Conservation (phyloP, 345 rosid species). For the Diplotaxis tenuifolia region DNA sequence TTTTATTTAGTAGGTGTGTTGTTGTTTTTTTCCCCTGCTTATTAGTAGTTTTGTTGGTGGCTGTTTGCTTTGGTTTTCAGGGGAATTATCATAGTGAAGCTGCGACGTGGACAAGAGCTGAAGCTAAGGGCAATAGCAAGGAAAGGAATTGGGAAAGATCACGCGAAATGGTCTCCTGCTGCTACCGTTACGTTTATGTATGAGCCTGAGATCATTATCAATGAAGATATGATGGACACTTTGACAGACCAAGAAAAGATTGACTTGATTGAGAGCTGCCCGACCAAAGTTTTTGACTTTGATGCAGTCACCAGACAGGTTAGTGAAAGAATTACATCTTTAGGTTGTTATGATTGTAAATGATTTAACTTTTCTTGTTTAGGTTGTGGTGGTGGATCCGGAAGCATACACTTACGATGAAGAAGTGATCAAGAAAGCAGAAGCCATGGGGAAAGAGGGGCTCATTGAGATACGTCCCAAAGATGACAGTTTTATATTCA, state of each 20-base stretch:
- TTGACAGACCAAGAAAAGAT: constrained; percentile 69
- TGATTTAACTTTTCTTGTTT: constrained; percentile 3
- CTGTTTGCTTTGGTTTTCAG: constrained; percentile 38
- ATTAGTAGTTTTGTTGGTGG: not conserved
- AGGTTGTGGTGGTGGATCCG: constrained; percentile 82
- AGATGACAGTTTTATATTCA: constrained; percentile 85
- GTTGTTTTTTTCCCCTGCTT: not conserved
- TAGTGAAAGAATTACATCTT: no score
- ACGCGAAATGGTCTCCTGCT: constrained; percentile 98
- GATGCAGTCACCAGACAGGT: constrained; percentile 75
- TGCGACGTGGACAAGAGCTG: constrained; percentile 83
- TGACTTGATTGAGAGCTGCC: constrained; percentile 82
- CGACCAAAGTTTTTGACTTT: constrained; percentile 78
- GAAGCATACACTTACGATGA: constrained; percentile 94
- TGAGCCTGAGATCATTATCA: constrained; percentile 86
- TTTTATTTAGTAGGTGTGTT: not conserved
- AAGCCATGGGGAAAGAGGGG: constrained; percentile 90
- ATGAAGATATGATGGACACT: constrained; percentile 83
- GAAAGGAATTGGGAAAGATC: constrained; percentile 97
- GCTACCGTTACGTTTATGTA: constrained; percentile 98
- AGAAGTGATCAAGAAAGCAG: constrained; percentile 86
- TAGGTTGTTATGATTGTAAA: no score
- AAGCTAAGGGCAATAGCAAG: constrained; percentile 91
- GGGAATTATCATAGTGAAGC: constrained; percentile 87
- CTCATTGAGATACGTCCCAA: constrained; percentile 79